Evolutionary conservation across 23 red algal genomes (phyloP), one percentile per base, ranked within the genome.

Genomic region (Gracilaria caudata): DNA sequence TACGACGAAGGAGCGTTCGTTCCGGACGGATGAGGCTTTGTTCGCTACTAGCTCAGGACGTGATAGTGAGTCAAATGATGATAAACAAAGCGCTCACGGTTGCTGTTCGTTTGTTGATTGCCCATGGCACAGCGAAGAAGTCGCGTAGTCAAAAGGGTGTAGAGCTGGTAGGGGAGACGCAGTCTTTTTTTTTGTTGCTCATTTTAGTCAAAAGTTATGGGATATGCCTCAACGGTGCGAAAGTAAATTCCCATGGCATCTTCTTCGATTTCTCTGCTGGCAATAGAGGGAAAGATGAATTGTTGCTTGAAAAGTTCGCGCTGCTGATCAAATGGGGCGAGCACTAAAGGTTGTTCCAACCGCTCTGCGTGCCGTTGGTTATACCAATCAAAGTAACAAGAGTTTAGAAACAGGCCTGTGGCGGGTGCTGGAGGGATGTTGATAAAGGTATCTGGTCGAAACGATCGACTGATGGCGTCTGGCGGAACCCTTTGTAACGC

Each of bases 351-450:
- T 64, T 85, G 57, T 29, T 30, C 34, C 20, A 93, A 63, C 7
- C 17, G 14, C 1, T 28, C 51, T 12, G 19, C 20, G 7, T 78
- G 81, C 45, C 93, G 87, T 59, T 82, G 34, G 66, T 95, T 84
- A 78, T 95, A 95, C 73, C 83, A 74, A 16, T 79, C 72, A 65
- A 89, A 95, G 39, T 81, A 80, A 61, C 84, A 90, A 72, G 53
- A 83, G 28, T 88, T 76, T 0, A 98, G 86, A 73, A 94, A 87
- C 44, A 98, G 44, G n/a, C 95, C 90, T 17, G 39, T 38, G 7
- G 88, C 85, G 3, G 95, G 95, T 40, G 89, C 95, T 14, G 86
- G 92, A 30, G 88, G 86, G 24, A 93, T 68, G 13, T 80, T 77
- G 63, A 94, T 83, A 13, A 79, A 82, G n/a, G 71, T 72, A 19